A percentile compares a stretch with the other conserved stretches of the same genome.
Conservation (phyloP, 2,329 filamentous ascomycete species). For the Monascus ruber region DNA sequence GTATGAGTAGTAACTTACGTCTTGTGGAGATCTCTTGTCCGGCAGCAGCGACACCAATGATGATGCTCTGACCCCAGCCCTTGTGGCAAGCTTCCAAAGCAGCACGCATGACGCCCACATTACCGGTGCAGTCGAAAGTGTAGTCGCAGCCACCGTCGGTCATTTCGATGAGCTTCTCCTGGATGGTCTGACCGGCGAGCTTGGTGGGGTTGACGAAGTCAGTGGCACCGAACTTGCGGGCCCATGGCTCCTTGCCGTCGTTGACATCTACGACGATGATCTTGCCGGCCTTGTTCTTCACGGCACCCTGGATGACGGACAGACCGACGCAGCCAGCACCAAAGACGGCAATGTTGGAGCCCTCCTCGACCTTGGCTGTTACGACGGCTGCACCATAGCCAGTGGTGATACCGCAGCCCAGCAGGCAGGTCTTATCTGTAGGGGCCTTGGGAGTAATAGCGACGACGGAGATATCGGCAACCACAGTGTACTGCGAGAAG, state of each 20-base stretch:
- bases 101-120: constrained; percentile 88
- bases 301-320: constrained; percentile 86
- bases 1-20: constrained; percentile 49
- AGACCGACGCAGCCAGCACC: constrained; percentile 93
- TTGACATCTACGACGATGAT: constrained; percentile 67
- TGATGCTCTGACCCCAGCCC: constrained; percentile 95
- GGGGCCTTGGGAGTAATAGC: constrained; percentile 81
- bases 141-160: constrained; percentile 97
- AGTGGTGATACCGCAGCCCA: constrained; percentile 97
- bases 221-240: constrained; percentile 88
- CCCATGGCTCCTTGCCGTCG: constrained; percentile 80
- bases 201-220: constrained; percentile 92
- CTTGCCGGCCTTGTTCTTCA: constrained; percentile 61
- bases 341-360: constrained; percentile 82
- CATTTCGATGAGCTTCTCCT: constrained; percentile 91
- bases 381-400: constrained; percentile 93
- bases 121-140: constrained; percentile 98
- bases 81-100: constrained; percentile 98
- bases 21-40: constrained; percentile 91
- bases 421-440: constrained; percentile 90
- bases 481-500: constrained; percentile 97
- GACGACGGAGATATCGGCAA: constrained; percentile 96
- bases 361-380: constrained; percentile 83
- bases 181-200: constrained; percentile 63
- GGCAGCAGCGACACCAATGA: constrained; percentile 93